Evolutionary conservation across 441 rosid species (phyloP), one percentile per base, ranked within the genome.

Genomic region (Pelargonium cotyledonis): DNA sequence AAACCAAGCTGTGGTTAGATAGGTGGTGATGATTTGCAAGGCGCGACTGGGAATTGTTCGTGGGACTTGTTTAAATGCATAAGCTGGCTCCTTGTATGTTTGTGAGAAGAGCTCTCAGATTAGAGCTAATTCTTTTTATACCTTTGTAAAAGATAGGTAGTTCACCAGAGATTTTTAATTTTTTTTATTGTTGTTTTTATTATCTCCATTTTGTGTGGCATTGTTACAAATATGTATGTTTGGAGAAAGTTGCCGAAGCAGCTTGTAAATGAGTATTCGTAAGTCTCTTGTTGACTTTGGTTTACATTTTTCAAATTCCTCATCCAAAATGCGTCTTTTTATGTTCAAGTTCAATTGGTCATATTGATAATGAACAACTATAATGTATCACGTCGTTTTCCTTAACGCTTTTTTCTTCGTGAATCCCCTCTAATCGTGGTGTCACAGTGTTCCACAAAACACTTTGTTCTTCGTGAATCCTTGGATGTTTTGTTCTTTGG

Each of bases 61-160:
- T 55, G 6, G 23, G 61, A 55, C 21, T 55, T 19, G 26, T 16
- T 55, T 7, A 55, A 55, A 55, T 77, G 71, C 75, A 74, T 49
- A 72, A 75, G 77, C 67, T 70, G 57, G 70, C 61, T 67, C 38
- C 31, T 62, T 8, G 65, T 21, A 14, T 67, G 66, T 40, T 62
- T 19, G 38, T 66, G 63, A 35, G 40, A 35, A 71, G 72, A 80
- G 76, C 29, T 70, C 61, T 67, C 38, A 46, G 21, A 58, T 51
- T 7, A 63, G 61, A 57, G 46, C 46, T 61, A 55, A 67, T 40
- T 55, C 61, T 61, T 72, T 69, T 65, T 38, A 31, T 57, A 16
- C 7, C 64, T 64, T 67, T 76, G 80, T 77, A 78, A 69, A 74
- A 66, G 77, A 78, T 55, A 72, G 72, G 62, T 68, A 72, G 84